These are phyloP conservation scores for Solanum rostratum DNA, from an alignment of 257 asterid genomes.

Conservation along the genomic window DNA sequence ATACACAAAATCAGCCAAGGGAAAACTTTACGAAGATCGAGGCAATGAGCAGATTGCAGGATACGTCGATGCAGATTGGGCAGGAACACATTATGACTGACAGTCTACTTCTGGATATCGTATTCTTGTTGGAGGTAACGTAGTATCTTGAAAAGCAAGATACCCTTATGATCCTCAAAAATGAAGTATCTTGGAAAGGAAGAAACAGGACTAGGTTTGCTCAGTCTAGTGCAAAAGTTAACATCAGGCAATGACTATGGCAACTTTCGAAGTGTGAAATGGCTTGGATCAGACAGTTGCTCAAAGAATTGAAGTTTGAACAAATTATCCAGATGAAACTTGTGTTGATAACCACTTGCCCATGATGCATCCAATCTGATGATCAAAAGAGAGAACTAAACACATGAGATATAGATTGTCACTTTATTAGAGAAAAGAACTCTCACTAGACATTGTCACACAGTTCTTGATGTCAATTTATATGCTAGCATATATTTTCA, in stretches of 20 bases:
- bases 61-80: no score
- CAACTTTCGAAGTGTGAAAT: background rate
- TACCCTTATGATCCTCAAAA: background rate
- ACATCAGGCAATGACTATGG: background rate
- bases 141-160: background rate
- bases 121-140: background rate
- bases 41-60: no score
- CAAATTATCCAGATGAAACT: background rate
- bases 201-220: background rate
- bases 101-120: background rate
- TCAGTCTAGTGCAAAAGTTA: background rate
- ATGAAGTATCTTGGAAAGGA: background rate
- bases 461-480: background rate
- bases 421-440: background rate
- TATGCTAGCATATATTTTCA: background rate
- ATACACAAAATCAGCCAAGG: no score
- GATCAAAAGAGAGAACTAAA: background rate
- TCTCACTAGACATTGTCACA: background rate
- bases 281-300: background rate
- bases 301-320: background rate
- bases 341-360: background rate
- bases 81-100: no score
- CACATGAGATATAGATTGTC: background rate
- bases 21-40: no score
- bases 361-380: background rate